Base-by-base conservation (phyloP, 495 filamentous ascomycete genomes). In the Gamarada debralockiae region DNA sequence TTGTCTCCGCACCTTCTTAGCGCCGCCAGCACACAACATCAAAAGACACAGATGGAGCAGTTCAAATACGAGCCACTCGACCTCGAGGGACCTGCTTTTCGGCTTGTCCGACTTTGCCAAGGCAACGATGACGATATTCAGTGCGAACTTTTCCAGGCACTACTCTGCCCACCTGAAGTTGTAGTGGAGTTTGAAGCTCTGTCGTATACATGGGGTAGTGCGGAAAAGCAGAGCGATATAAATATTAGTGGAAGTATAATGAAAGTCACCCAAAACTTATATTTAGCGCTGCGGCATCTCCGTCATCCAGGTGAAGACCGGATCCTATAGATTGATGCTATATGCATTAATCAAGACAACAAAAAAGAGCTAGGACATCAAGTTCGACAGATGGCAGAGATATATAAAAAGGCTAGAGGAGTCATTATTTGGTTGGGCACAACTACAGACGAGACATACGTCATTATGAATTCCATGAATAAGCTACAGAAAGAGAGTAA, bases 321-420 rank as follows among this genome's bases (percentile, higher is more conserved):
- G 12, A 50, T 47, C 20, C 33, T 59, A 8, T 59, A 52, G 56
- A 46, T 57, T 20, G 55, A 15, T 56, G 59, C 23, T n/a, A n/a
- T n/a, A n/a, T n/a, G n/a, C n/a, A n/a, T n/a, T n/a, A n/a, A n/a
- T n/a, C n/a, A n/a, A n/a, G 39, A 25, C 14, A 43, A 61, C 33
- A 8, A 48, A 17, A 13, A 31, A 31, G 58, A 61, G 29, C 40
- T 56, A 21, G 48, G 50, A 23, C 58, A 61, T 29, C 58, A 61
- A 31, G 50, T 61, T 45, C 58, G 43, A 15, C 50, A 43, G 24
- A 61, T 61, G 58, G 27, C 33, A 33, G 3, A 1, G 1, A 61
- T 61, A n/a, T 61, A 61, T 22, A 14, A 48, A 12, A 12, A 34
- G 21, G 59, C 59, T 29, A 52, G 60, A 20, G 9, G 38, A 9